A percentile compares a stretch with the other conserved stretches of the same genome.
Evolutionary conservation across 805 yeast species (phyloP).

Genomic region (Saccharomycopsis babjevae): DNA sequence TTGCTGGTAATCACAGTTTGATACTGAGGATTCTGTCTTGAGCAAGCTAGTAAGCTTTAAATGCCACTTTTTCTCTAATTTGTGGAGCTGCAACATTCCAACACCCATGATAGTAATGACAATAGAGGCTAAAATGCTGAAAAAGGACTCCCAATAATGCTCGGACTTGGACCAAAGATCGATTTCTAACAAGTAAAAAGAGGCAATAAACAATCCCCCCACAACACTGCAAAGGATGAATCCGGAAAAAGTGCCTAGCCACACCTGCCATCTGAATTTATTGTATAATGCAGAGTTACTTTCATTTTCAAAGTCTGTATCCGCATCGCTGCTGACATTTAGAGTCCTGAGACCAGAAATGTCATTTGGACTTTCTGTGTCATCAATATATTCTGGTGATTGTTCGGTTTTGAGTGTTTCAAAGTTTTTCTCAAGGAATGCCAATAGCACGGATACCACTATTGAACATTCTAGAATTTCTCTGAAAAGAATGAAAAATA

Average conservation of each 20-base stretch:
- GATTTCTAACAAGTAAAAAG: conserved; percentile 68
- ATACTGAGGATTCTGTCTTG: not conserved
- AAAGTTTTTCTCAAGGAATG: conserved; percentile 66
- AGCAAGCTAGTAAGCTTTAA: conserved; percentile 41
- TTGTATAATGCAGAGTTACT: conserved; percentile 17
- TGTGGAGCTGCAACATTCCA: conserved; percentile 69
- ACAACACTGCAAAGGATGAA: conserved; percentile 56
- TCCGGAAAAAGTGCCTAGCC: conserved; percentile 75
- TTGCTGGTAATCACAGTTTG: not conserved
- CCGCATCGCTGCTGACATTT: not conserved
- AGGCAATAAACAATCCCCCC: conserved; percentile 59
- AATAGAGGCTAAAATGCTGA: conserved; percentile 66
- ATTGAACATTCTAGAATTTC: conserved; percentile 89
- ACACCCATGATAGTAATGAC: conserved; percentile 83
- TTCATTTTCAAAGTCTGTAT: conserved; percentile 4
- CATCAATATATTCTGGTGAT: not conserved
- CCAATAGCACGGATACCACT: conserved; percentile 80
- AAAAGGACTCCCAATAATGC: conserved; percentile 79
- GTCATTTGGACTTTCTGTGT: not conserved
- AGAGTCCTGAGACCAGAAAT: not conserved
- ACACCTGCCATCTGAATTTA: conserved; percentile 55
- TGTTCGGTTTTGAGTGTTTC: not conserved
- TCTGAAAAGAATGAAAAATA: conserved; percentile 85
- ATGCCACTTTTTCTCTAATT: conserved; percentile 75
- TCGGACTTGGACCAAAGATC: conserved; percentile 86